Evolutionary conservation across 139 green algal genomes (phyloP), one percentile per base, ranked within the genome.

Genomic region (Chloropicon primus): DNA sequence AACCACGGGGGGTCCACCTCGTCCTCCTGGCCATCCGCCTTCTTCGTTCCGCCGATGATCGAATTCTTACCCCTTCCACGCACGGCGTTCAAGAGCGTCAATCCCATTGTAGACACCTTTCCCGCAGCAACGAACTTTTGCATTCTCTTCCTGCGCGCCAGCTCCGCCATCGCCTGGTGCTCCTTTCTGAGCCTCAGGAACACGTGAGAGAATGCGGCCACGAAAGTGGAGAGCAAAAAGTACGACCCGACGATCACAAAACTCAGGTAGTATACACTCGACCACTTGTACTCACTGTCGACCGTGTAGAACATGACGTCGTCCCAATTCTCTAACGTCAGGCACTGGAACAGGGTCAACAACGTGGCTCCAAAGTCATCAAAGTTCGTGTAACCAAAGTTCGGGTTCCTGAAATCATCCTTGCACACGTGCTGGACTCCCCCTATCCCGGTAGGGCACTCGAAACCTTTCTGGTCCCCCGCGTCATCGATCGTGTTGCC

Each of bases 221-320:
- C 74, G 26, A 77, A 77, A 10, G 27, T 27, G 22, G 24, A 54
- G 3, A 77, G 24, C 24, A 77, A 21, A 21, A 77, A 77, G 24
- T 53, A 77, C 23, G 74, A 54, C 24, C n/a, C 24, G 3, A 77
- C 17, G 27, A 77, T 77, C 24, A 77, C 27, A 10, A 77, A 27
- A 10, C 3, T 53, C 24, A 77, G 22, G 74, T 53, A 77, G 74
- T 77, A 77, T 27, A 24, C 26, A 24, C 22, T 27, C 24, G 23
- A 53, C 26, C 22, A 24, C 23, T 77, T 29, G 74, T 77, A 77
- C 74, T 77, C 74, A 25, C 24, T 27, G 74, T 77, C 74, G 5
- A 77, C 26, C 17, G 74, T 77, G 26, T 26, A 23, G 5, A 71
- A 54, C 74, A 54, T 54, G 23, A 77, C 23, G 74, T 71, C 26